phyloP scores from a whole-genome alignment of 331 rosid species.

The Ulmus americana region DNA sequence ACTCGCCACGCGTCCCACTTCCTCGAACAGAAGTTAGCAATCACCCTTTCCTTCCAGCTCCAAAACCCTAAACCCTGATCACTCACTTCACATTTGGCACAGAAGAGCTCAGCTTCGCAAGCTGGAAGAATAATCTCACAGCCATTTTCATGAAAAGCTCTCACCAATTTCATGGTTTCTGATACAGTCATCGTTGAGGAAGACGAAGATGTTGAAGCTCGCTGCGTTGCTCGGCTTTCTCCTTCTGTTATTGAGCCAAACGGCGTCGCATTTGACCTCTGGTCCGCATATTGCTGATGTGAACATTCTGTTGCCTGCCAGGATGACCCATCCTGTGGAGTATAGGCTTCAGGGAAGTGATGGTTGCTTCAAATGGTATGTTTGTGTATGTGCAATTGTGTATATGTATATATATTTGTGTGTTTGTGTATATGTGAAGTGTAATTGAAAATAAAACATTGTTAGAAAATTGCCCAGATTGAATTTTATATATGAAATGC shows the following conservation, averaged over 20 bases:
- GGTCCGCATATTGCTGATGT: slow-evolving; percentile 94
- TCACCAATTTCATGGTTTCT: slow-evolving; percentile 16
- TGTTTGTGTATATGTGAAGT: too few relatives aligned
- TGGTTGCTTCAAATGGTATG: slow-evolving; percentile 88
- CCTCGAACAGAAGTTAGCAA: not conserved
- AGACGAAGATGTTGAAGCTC: slow-evolving; percentile 32
- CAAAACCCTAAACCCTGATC: slow-evolving; percentile 39
- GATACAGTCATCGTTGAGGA: not conserved
- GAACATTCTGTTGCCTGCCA: slow-evolving; percentile 76
- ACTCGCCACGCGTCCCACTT: slow-evolving; percentile 20
- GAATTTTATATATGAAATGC: too few relatives aligned
- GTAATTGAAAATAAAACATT: too few relatives aligned
- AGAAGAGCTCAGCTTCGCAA: not conserved
- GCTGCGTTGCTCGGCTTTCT: slow-evolving; percentile 24
- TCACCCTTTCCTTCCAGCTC: not conserved
- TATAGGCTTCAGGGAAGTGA: slow-evolving; percentile 84
- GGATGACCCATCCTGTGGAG: slow-evolving; percentile 77
- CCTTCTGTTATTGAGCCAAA: slow-evolving; percentile 22
- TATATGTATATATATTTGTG: too few relatives aligned
- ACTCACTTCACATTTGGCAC: not conserved
- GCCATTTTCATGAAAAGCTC: not conserved
- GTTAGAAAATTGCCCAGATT: too few relatives aligned
- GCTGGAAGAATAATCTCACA: not conserved
- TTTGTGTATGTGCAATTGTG: not conserved
- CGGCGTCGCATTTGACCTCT: slow-evolving; percentile 35